Evolutionary conservation across 352 stramenopile genomes (phyloP), one percentile per base, ranked within the genome.

Genomic region (Phytophthora ohioensis): DNA sequence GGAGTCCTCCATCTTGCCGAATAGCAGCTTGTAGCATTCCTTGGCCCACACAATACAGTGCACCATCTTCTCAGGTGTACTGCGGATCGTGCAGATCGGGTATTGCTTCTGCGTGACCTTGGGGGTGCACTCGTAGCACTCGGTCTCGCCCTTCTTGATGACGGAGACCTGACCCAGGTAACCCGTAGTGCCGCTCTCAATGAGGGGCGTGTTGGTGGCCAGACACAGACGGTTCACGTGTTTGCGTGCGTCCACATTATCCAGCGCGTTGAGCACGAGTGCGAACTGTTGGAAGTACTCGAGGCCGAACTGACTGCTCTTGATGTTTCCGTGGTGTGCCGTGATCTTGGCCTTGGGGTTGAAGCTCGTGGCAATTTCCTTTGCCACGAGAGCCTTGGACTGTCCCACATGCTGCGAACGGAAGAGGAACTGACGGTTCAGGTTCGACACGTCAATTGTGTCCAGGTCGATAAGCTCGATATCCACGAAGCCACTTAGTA

Each of bases 351-450:
- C 87, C 15, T 70, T 56, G 1, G 93, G 92, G 69, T 99, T 99
- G 69, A 99, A 96, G 17, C 62, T 70, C 34, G 80, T 80, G 31
- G 87, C 89, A 67, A 95, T 91, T 57, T 94, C 85, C 30, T 85
- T 87, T 7, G 89, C 89, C 34, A 95, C 87, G 0, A 95, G 79
- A 39, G 97, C 97, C 82, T 99, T 99, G 39, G 97, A 86, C 76
- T 98, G 85, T 1, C 98, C 97, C 21, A 99, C 98, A 78, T 99
- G 98, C 31, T 99, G 85, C 52, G 82, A 94, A 13, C 98, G 91
- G 81, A 99, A 99, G 7, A 99, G 84, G 64, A 99, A 99, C 82
- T 99, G 98, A 13, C 98, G 92, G 84, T 99, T 99, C 56, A 99
- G 81, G 81, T 99, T 99, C 21, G 97, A 99, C 62, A 99, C 97